A percentile compares a stretch with the other conserved stretches of the same genome.
Evolutionary conservation across 2,329 filamentous ascomycete species (phyloP).

Genomic region (Hypoxylon sp.): DNA sequence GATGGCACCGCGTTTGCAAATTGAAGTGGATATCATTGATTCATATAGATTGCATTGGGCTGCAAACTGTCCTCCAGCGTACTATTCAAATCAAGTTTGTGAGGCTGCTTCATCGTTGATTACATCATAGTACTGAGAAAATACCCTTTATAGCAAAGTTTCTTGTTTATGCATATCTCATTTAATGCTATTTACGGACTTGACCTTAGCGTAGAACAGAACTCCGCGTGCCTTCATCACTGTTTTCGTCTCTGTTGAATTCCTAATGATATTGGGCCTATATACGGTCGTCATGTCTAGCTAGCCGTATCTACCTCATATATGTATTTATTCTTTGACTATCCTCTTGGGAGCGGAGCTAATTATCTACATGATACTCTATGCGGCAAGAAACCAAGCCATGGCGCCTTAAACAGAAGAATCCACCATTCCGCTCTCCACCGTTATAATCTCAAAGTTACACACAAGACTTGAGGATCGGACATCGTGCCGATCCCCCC

Average conservation of each 20-base stretch:
- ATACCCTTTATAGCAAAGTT: conserved; percentile 20
- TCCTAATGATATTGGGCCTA: too few species aligned
- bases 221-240: background rate
- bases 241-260: too few species aligned
- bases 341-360: too few species aligned
- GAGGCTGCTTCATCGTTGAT: conserved; percentile 34
- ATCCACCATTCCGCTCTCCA: background rate
- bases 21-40: conserved; percentile 42
- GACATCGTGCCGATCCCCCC: background rate
- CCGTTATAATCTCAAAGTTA: background rate
- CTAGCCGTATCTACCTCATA: too few species aligned
- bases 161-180: conserved; percentile 25
- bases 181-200: background rate
- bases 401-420: too few species aligned
- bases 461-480: background rate
- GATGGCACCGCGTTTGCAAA: conserved; percentile 26
- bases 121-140: conserved; percentile 45
- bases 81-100: conserved; percentile 21
- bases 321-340: too few species aligned
- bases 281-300: too few species aligned
- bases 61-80: conserved; percentile 24
- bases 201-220: background rate
- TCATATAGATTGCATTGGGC: conserved; percentile 29
- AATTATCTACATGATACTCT: too few species aligned
- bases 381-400: too few species aligned